phyloP scores from a whole-genome alignment of 805 yeast species.

The Barnettozyma sucrosica region DNA sequence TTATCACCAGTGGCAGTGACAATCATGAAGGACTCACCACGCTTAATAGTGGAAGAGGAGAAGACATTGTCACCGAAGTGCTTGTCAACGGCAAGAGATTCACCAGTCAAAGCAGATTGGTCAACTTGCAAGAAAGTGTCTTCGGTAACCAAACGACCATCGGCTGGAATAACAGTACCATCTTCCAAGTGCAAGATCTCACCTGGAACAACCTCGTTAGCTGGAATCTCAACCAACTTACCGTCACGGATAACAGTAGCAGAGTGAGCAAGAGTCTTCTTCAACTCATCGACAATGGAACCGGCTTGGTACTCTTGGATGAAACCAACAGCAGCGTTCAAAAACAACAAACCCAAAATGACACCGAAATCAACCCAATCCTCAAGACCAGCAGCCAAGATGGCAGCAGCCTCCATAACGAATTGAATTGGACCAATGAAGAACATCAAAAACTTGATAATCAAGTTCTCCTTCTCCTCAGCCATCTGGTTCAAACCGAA shows the following conservation, averaged over 20 bases:
- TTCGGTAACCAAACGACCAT: constrained; percentile 84
- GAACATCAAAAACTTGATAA: constrained; percentile 78
- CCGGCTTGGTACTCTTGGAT: constrained; percentile 97
- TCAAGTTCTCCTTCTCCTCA: constrained; percentile 76
- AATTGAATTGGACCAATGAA: constrained; percentile 94
- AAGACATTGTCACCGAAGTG: constrained; percentile 79
- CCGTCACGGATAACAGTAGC: constrained; percentile 86
- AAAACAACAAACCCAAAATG: constrained; percentile 76
- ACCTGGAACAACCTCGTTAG: constrained; percentile 91
- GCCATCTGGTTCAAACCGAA: constrained; percentile 87
- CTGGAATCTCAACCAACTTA: constrained; percentile 63
- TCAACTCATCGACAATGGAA: constrained; percentile 93
- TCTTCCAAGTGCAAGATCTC: constrained; percentile 89
- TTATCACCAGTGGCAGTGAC: constrained; percentile 94
- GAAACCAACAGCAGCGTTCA: constrained; percentile 94
- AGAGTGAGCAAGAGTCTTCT: constrained; percentile 88
- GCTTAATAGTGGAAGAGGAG: constrained; percentile 92
- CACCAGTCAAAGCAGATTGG: constrained; percentile 97
- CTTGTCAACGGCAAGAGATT: constrained; percentile 93
- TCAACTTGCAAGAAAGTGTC: constrained; percentile 85
- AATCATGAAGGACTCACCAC: constrained; percentile 92
- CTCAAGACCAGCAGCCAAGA: constrained; percentile 91
- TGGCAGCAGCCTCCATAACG: constrained; percentile 96
- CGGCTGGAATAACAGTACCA: constrained; percentile 90
- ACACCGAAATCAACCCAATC: constrained; percentile 99